Evolutionary conservation across 2,329 filamentous ascomycete genomes (phyloP).

Genomic region (Plenodomus lindquistii): DNA sequence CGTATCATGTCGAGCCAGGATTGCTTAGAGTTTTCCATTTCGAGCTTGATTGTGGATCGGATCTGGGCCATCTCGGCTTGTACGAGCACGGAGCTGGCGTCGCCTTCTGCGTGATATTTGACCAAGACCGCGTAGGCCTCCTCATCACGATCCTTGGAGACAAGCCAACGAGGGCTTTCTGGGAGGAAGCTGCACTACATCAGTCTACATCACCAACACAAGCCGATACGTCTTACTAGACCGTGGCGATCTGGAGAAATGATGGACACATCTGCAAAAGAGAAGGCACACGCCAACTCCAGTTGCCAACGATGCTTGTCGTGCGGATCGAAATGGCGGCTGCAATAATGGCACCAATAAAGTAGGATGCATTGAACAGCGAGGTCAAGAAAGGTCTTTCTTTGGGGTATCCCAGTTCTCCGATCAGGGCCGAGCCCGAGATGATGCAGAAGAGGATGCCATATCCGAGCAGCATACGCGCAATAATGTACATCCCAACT

Average conservation of each 20-base stretch:
- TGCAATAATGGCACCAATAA: slow-evolving; percentile 55
- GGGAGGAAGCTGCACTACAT: slow-evolving; percentile 35
- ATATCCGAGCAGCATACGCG: slow-evolving; percentile 63
- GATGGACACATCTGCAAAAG: slow-evolving; percentile 56
- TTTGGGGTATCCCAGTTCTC: slow-evolving; percentile 64
- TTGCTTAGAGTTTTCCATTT: slow-evolving; percentile 57
- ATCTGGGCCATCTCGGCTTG: slow-evolving; percentile 66
- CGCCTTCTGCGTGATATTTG: slow-evolving; percentile 52
- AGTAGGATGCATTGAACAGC: slow-evolving; percentile 64
- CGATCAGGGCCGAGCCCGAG: slow-evolving; percentile 61
- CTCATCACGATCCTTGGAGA: slow-evolving; percentile 57
- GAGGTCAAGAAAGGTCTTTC: slow-evolving; percentile 64
- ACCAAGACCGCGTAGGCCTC: slow-evolving; percentile 41
- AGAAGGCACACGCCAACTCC: slow-evolving; percentile 58
- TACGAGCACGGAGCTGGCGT: slow-evolving; percentile 44
- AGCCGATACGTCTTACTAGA: slow-evolving; percentile 27
- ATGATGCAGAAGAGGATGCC: slow-evolving; percentile 66
- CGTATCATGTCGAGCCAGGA: slow-evolving; percentile 59
- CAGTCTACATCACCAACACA: not conserved
- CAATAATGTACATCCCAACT: slow-evolving; percentile 62
- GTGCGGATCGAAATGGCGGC: slow-evolving; percentile 57
- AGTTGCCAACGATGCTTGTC: slow-evolving; percentile 45
- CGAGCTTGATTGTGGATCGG: slow-evolving; percentile 58
- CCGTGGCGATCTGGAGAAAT: slow-evolving; percentile 46
- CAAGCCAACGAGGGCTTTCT: slow-evolving; percentile 53